Conservation (phyloP, 495 filamentous ascomycete species). For the Glutinoglossum americanum region DNA sequence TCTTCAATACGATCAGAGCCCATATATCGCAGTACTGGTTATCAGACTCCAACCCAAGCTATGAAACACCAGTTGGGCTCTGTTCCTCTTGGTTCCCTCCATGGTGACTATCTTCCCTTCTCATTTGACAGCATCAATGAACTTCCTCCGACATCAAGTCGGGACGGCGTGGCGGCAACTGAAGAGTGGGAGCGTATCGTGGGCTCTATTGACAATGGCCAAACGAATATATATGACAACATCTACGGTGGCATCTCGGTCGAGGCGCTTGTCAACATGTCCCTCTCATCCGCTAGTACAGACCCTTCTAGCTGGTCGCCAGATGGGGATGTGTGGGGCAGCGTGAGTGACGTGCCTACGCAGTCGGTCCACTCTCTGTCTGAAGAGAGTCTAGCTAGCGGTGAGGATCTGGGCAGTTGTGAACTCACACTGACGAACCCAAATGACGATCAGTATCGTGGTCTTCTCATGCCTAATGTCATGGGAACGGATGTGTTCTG, state of each 20-base stretch:
- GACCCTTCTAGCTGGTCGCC: constrained; percentile 27
- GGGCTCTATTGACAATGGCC: constrained; percentile 53
- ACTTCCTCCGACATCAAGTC: neutral
- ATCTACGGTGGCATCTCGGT: constrained; percentile 54
- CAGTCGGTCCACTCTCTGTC: constrained; percentile 35
- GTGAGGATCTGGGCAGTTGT: constrained; percentile 15
- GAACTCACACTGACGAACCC: constrained; percentile 5
- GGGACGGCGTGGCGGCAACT: constrained; percentile 19
- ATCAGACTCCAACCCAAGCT: neutral
- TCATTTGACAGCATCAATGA: constrained; percentile 4
- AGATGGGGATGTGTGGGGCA: constrained; percentile 29
- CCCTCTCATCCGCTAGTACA: constrained; percentile 17
- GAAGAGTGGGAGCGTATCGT: constrained; percentile 65
- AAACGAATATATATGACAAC: constrained; percentile 60
- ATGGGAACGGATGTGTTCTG: constrained; percentile 16
- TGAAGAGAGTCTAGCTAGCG: constrained; percentile 47
- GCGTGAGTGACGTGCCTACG: constrained; percentile 28
- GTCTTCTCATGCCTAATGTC: constrained; percentile 24
- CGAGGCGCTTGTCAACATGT: constrained; percentile 23
- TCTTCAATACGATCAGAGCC: neutral
- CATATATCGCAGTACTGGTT: neutral
- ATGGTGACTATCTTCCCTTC: constrained; percentile 33
- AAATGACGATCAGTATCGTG: constrained; percentile 23
- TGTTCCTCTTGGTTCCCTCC: constrained; percentile 14
- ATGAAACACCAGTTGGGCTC: constrained; percentile 8